Evolutionary conservation across 441 rosid species (phyloP).

Genomic region (Breynia disticha): DNA sequence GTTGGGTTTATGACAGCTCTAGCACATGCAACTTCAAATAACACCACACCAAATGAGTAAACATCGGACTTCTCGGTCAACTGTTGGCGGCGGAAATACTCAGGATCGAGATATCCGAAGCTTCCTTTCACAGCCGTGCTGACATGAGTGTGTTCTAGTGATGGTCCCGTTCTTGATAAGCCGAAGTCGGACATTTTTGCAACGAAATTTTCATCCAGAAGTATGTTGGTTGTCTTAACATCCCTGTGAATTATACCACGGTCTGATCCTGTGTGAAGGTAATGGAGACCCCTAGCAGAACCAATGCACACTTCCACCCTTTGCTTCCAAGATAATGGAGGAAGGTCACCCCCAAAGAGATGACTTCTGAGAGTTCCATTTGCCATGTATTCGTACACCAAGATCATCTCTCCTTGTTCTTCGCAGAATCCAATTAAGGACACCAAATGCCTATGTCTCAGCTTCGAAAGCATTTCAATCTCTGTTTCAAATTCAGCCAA

Average conservation of each 20-base stretch:
- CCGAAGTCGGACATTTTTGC: constrained; percentile 39
- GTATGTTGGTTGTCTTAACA: constrained; percentile 28
- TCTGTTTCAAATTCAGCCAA: constrained; percentile 59
- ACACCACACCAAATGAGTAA: constrained; percentile 36
- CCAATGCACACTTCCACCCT: constrained; percentile 31
- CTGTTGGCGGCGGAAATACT: constrained; percentile 26
- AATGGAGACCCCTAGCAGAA: constrained; percentile 23
- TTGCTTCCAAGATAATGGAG: constrained; percentile 25
- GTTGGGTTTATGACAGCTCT: constrained; percentile 14
- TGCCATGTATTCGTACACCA: constrained; percentile 71
- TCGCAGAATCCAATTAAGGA: constrained; percentile 72
- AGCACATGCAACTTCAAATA: constrained; percentile 28
- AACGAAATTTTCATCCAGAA: constrained; percentile 23
- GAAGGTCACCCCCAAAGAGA: constrained; percentile 19
- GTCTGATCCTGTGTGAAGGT: constrained; percentile 18
- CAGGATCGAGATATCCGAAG: constrained; percentile 30
- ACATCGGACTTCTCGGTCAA: constrained; percentile 35
- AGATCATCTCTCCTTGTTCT: constrained; percentile 60
- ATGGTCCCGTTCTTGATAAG: constrained; percentile 22
- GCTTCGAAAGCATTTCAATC: constrained; percentile 62
- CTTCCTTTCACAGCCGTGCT: constrained; percentile 32
- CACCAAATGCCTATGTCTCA: constrained; percentile 71
- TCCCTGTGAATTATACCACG: constrained; percentile 31
- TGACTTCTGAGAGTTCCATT: constrained; percentile 59
- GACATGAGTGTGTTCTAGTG: constrained; percentile 16